Base-by-base conservation (phyloP, 2,329 filamentous ascomycete species). In the Hymenoscyphus occultus region DNA sequence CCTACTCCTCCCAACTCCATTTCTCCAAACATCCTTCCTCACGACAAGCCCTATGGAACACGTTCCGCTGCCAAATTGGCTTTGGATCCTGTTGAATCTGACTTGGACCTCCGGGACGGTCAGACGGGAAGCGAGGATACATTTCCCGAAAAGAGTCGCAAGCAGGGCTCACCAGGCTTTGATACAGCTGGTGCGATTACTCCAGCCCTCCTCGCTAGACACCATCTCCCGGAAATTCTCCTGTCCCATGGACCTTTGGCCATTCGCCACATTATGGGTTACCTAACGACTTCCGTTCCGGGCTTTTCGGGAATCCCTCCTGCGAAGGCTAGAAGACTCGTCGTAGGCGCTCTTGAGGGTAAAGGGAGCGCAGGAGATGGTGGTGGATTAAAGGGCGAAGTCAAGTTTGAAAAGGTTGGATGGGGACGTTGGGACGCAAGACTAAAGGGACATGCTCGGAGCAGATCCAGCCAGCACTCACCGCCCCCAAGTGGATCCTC, bases 351-450 rank as follows among this genome's bases (percentile, higher is more conserved):
- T 66, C 80, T 98, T 70, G 94, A 98, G 80, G 90, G 91, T 72
- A 89, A 91, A 75, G 79, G 80, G 56, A 80, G 79, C 68, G 84
- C 84, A 68, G 78, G 79, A 63, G 83, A 87, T 69, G 83, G 84
- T 65, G 86, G 87, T 67, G 85, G 85, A 64, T 76, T 84, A 67
- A 82, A 88, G 68, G 88, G 89, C 70, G 88, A 92, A 71, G 89
- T 95, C 73, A 84, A 89, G 75, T 98, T 96, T 75, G 91, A 96
- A 77, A 98, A 98, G 82, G 92, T 97, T 65, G 94, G 94, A 74
- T 98, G 94, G 94, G 95, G 95, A 66, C 88, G 93, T 70, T 99
- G 94, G 94, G 91, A 96, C 77, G 95, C 93, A 67, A 88, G 88
- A 75, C 84, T 86, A 76, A 87, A 87, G 72, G 91, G 89, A 63